Base-by-base conservation (phyloP, 2,329 filamentous ascomycete genomes). In the Elsinoe arachidis region DNA sequence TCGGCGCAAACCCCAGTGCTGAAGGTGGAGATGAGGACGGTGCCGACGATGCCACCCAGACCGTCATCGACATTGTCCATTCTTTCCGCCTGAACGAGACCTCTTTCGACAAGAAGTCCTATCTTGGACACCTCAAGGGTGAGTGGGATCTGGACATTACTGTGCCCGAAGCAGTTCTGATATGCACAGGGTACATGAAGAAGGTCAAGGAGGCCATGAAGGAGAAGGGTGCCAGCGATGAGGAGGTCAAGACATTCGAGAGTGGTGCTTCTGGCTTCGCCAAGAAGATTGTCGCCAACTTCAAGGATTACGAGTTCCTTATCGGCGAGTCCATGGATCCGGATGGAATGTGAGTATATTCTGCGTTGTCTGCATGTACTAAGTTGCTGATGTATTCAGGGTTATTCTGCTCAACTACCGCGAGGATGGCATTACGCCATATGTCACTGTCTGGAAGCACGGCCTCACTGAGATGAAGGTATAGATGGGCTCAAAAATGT, bases 301-400 rank as follows among this genome's bases (percentile, higher is more conserved):
- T 96, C 82, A 91, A 95, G 80, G 89, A 97, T 80, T 95, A 86
- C 74, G 92, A 97, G 75, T 92, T 96, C 77, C 88, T 87, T 76
- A 89, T 87, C 67, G 91, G 92, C 78, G 86, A 93, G 80, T 87
- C 84, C 67, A 95, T 95, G 89, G 83, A 95, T 76, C 85, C 87
- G 67, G 88, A 96, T 70, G 91, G 87, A 79, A 95, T 96, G 93
- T 93, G 79, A 70, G 87, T 82, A 30, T 4, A 30, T 7, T 5
- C 57, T 34, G 14, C 10, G 41, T 15, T 56, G 41, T 15, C n/a
- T 19, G 41, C 5, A 46, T 12, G n/a, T n/a, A 19, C 11, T 35
- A 19, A 19, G 52, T 26, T 58, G 5, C 41, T 14, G 30, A 26
- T 14, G 14, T 9, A 14, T 15, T 3, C 30, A 91, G 88, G 84